Conservation (phyloP, 306 rosid species). For the Corylus avellana region DNA sequence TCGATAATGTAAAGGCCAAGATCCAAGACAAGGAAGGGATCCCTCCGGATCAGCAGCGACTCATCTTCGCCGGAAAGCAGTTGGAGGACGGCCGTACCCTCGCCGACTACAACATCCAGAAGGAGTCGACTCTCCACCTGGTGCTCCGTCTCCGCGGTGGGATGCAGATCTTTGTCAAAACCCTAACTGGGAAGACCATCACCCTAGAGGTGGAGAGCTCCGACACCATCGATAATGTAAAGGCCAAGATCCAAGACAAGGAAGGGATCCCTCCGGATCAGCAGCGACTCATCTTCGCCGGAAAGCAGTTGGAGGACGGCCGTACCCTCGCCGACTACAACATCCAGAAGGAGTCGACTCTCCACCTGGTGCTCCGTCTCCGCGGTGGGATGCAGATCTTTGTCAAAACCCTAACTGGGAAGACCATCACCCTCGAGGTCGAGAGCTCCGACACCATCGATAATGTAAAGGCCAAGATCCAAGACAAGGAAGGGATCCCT, state of each 20-base stretch:
- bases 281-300: constrained; percentile 43
- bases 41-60: constrained; percentile 36
- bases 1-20: constrained; percentile 51
- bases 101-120: constrained; percentile 48
- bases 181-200: constrained; percentile 35
- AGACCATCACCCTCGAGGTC: constrained; percentile 44
- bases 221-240: constrained; percentile 48
- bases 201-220: constrained; percentile 48
- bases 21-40: constrained; percentile 47
- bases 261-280: constrained; percentile 41
- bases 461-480: constrained; percentile 49
- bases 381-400: constrained; percentile 48
- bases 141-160: constrained; percentile 38
- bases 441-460: constrained; percentile 48
- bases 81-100: constrained; percentile 42
- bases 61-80: constrained; percentile 44
- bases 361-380: constrained; percentile 29
- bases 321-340: constrained; percentile 43
- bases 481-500: constrained; percentile 48
- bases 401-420: constrained; percentile 42
- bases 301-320: constrained; percentile 44
- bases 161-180: constrained; percentile 34
- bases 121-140: constrained; percentile 36
- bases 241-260: constrained; percentile 50
- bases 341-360: constrained; percentile 46